Percentiles rank a stretch among this genome's conserved stretches.
These are phyloP conservation scores for Pythium scleroteichum DNA, from an alignment of 352 stramenopile species.

Conservation along the genomic window DNA sequence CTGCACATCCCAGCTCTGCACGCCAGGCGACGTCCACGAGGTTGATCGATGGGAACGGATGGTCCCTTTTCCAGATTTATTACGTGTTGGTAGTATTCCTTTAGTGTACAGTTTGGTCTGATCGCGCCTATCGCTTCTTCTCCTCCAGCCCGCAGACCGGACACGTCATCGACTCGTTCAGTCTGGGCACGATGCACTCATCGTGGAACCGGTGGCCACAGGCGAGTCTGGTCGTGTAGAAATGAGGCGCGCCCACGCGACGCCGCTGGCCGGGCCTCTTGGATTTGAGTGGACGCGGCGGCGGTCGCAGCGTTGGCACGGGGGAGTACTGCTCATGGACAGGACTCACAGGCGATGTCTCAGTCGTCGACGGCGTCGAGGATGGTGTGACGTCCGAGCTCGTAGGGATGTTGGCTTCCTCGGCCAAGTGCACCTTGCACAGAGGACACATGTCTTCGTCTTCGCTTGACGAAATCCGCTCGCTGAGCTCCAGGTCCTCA, in stretches of 20 bases:
- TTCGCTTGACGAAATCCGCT: background rate
- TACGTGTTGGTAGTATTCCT: background rate
- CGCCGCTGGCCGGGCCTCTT: constrained; percentile 12
- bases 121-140: background rate
- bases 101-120: background rate
- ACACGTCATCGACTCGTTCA: constrained; percentile 59
- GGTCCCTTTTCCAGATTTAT: too few relatives aligned
- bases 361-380: background rate
- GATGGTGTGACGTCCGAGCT: background rate
- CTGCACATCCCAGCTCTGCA: too few relatives aligned
- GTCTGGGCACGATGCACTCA: constrained; percentile 65
- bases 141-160: constrained; percentile 50
- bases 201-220: constrained; percentile 74
- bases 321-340: background rate
- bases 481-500: constrained; percentile 2
- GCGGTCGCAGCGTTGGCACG: background rate
- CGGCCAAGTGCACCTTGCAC: constrained; percentile 41
- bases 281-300: background rate
- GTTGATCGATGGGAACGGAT: too few relatives aligned
- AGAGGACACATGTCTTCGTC: constrained; percentile 29
- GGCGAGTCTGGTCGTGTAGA: constrained; percentile 41
- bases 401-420: constrained; percentile 33
- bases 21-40: too few relatives aligned
- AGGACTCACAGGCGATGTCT: background rate
- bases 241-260: constrained; percentile 27